Evolutionary conservation across 805 yeast genomes (phyloP), one percentile per base, ranked within the genome.

Genomic region (Hyphopichia homilentoma): DNA sequence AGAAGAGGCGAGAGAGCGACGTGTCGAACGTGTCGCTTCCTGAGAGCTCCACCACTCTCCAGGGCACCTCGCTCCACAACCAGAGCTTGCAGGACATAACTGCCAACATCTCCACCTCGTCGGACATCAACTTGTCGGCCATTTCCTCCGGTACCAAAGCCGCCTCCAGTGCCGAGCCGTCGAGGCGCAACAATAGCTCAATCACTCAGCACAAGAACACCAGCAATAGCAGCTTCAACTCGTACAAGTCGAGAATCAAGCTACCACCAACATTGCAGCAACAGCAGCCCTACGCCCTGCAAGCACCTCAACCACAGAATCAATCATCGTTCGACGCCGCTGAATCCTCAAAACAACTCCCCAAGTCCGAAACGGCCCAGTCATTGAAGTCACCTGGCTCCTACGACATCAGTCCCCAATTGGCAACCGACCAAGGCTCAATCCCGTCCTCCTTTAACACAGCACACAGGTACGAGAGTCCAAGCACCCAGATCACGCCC

Each of bases 191-290:
- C 7, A 29, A n/a, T 17, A 4, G 24, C n/a, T 11, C 9, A 27
- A 17, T 22, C 9, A 32, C 21, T 23, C 43, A 40, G 24, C 42
- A 41, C n/a, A 40, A 43, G 26, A 47, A 47, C 35, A 39, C 30
- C 14, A 49, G 54, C 25, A 38, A 36, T 11, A 39, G 54, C 21
- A 57, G 61, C 25, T 50, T 51, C 32, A 49, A 31, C 9, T 46
- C 57, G 5, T 58, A 56, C 39, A 55, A 57, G 30, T 50, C 63
- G 7, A 41, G 65, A 26, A 56, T 59, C 26, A 59, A 54, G 37
- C 40, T 60, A 20, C 66, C 65, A 6, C 48, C 54, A 5, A 42
- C 59, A 3, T 35, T 56, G 21, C 59, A 56, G 30, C 48, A 41
- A 6, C 46, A 35, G 27, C 29, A 27, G 20, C 12, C 18, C 22